A percentile compares a stretch with the other conserved stretches of the same genome.
phyloP scores from a whole-genome alignment of 208 protist genomes.

The Kentomonas sorsogonicus region DNA sequence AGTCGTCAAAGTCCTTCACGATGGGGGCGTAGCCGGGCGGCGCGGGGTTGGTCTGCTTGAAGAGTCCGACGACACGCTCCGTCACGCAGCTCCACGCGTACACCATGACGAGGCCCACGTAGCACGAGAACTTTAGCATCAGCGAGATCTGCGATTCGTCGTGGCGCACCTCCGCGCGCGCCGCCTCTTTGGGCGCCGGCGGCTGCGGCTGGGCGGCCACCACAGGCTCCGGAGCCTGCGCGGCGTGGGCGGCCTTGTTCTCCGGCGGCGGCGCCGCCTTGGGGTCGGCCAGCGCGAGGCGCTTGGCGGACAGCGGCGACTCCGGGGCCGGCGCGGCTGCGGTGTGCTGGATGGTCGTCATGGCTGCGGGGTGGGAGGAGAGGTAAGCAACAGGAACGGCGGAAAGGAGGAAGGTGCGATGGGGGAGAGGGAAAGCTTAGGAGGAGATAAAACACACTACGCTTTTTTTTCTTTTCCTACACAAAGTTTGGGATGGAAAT shows the following conservation, averaged over 20 bases:
- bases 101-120: slow-evolving; percentile 56
- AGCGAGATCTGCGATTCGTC: slow-evolving; percentile 36
- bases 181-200: slow-evolving; percentile 7
- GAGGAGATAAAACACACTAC: too few species aligned
- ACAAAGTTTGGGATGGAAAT: too few species aligned
- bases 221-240: slow-evolving; percentile 14
- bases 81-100: slow-evolving; percentile 38
- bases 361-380: too few species aligned
- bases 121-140: slow-evolving; percentile 39
- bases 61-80: too few species aligned
- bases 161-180: slow-evolving; percentile 9
- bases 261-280: slow-evolving; percentile 14
- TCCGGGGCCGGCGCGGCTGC: too few species aligned
- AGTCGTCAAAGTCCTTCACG: slow-evolving; percentile 92
- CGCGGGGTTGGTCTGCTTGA: too few species aligned
- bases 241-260: slow-evolving; percentile 12
- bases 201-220: slow-evolving; percentile 15
- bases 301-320: background rate
- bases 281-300: slow-evolving; percentile 4
- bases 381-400: too few species aligned
- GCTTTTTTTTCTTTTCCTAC: too few species aligned
- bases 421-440: too few species aligned
- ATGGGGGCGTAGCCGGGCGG: slow-evolving; percentile 93
- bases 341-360: too few species aligned
- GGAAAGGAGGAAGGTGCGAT: too few species aligned